phyloP scores from a whole-genome alignment of 805 yeast species.

The Hanseniaspora lindneri region DNA sequence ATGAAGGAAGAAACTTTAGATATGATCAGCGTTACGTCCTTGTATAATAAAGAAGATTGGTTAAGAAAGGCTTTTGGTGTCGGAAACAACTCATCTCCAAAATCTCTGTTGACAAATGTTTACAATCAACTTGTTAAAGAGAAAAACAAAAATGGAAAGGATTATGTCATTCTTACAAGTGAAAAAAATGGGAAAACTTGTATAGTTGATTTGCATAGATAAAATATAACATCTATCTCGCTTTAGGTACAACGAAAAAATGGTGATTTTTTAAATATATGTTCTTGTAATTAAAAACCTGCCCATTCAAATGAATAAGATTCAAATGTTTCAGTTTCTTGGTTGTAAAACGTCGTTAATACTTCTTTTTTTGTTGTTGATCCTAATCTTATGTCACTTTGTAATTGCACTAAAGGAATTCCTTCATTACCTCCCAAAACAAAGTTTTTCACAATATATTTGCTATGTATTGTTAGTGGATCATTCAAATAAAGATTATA shows the following conservation, averaged over 20 bases:
- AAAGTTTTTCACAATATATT: slow-evolving; percentile 9
- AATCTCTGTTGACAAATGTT: slow-evolving; percentile 66
- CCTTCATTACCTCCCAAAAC: not conserved
- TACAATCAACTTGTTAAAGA: slow-evolving; percentile 66
- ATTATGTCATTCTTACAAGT: slow-evolving; percentile 66
- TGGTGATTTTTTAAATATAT: not conserved
- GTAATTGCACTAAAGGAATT: slow-evolving; percentile 1
- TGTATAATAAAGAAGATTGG: slow-evolving; percentile 67
- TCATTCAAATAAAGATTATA: slow-evolving; percentile 12
- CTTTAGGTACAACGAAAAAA: too few species aligned
- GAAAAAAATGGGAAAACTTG: slow-evolving; percentile 64
- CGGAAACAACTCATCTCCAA: slow-evolving; percentile 63
- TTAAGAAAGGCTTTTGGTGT: slow-evolving; percentile 66
- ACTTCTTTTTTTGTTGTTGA: slow-evolving; percentile 11
- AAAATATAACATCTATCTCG: too few species aligned
- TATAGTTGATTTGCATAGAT: slow-evolving; percentile 54
- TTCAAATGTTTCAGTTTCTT: not conserved
- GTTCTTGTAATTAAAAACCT: not conserved
- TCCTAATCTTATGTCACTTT: slow-evolving; percentile 13
- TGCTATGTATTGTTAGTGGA: slow-evolving; percentile 9
- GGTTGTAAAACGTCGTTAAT: not conserved
- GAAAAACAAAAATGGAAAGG: slow-evolving; percentile 47
- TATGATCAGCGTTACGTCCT: slow-evolving; percentile 64
- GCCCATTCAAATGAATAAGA: slow-evolving; percentile 13
- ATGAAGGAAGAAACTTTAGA: slow-evolving; percentile 72